Percentiles rank a stretch among this genome's conserved stretches.
Conservation (phyloP, 2,329 filamentous ascomycete genomes). For the Venturia pyrina region DNA sequence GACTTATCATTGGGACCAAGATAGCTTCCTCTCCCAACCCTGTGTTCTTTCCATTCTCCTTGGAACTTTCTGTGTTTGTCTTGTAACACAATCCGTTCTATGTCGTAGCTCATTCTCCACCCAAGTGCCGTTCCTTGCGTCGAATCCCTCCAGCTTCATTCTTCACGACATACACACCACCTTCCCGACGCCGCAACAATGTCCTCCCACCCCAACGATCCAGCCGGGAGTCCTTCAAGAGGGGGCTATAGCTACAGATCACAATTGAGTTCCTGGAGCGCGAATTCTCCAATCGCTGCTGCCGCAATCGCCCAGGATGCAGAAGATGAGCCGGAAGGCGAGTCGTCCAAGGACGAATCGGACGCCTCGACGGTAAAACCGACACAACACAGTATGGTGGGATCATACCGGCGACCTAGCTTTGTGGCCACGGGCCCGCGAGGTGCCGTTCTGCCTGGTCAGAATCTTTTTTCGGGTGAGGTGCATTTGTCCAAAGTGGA, state of each 20-base stretch:
- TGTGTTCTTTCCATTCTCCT: neutral
- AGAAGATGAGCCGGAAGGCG: constrained; percentile 21
- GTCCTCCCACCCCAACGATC: constrained; percentile 1
- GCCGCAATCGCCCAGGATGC: constrained; percentile 28
- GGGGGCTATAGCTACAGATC: constrained; percentile 15
- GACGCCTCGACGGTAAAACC: constrained; percentile 13
- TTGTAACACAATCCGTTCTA: neutral
- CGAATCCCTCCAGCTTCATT: neutral
- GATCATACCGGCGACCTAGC: constrained; percentile 66
- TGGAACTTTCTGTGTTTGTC: too few species aligned
- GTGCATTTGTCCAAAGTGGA: constrained; percentile 42
- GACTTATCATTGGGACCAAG: neutral
- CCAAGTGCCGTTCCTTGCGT: neutral
- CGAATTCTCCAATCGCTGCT: constrained; percentile 26
- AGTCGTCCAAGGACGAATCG: constrained; percentile 42
- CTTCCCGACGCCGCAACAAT: neutral
- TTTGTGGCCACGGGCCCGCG: constrained; percentile 64
- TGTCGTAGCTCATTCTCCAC: neutral
- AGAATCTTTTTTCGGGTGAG: constrained; percentile 28
- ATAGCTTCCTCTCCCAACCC: neutral
- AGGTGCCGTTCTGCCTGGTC: constrained; percentile 54
- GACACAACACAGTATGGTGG: constrained; percentile 43
- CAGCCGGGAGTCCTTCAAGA: constrained; percentile 5
- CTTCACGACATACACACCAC: neutral
- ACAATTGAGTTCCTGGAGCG: constrained; percentile 15